A percentile compares a stretch with the other conserved stretches of the same genome.
Conservation (phyloP, 1,284 basidiomycete genomes). For the Sporisorium exsertum region DNA sequence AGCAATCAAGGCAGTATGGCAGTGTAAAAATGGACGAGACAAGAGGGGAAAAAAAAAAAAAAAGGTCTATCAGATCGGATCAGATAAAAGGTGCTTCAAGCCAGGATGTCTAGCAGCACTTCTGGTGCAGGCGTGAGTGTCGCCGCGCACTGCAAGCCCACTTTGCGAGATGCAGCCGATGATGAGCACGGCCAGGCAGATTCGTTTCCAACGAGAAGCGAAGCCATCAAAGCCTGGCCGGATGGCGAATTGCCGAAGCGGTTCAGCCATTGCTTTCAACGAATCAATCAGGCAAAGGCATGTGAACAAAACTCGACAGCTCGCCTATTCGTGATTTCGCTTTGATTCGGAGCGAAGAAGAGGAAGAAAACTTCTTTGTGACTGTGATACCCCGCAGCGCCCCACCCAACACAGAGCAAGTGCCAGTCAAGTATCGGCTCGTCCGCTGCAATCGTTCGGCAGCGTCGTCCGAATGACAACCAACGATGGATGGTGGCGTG, state of each 20-base stretch:
- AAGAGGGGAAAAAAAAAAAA: no score
- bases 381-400: no score
- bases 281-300: neutral
- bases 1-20: neutral
- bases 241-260: neutral
- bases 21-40: no score
- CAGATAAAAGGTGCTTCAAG: neutral
- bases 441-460: neutral
- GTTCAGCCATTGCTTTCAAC: neutral
- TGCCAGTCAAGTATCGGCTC: neutral
- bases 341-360: neutral
- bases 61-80: constrained; percentile 3
- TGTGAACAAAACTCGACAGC: constrained; percentile 13
- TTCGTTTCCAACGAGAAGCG: neutral
- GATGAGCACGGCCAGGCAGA: neutral
- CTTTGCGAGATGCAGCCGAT: neutral
- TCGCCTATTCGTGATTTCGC: constrained; percentile 3
- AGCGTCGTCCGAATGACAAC: neutral
- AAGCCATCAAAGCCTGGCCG: neutral
- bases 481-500: neutral
- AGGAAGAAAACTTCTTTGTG: neutral
- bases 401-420: neutral
- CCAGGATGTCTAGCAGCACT: neutral
- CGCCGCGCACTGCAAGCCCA: neutral
- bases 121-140: neutral